Percentiles rank a stretch among this genome's conserved stretches.
These are phyloP conservation scores for Coniella vitis DNA, from an alignment of 2,329 filamentous ascomycete species.

Conservation along the genomic window DNA sequence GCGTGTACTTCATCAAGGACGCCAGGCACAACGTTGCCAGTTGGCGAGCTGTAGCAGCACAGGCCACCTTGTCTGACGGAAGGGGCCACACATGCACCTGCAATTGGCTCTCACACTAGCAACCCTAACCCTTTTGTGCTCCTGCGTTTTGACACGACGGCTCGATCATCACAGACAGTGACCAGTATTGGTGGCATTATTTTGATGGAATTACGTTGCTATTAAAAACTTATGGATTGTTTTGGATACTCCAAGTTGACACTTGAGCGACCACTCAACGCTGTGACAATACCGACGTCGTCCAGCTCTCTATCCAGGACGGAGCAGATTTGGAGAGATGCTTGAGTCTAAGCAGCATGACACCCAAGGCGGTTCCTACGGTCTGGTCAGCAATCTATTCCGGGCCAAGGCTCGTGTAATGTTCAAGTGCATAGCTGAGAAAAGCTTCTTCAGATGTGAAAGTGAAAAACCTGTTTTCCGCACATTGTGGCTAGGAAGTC, in stretches of 20 bases:
- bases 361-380: too few relatives aligned
- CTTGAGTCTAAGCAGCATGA: too few relatives aligned
- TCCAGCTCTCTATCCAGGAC: too few relatives aligned
- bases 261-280: too few relatives aligned
- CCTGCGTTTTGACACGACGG: not conserved
- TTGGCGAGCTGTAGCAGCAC: not conserved
- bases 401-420: not conserved
- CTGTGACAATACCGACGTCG: too few relatives aligned
- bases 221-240: too few relatives aligned
- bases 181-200: too few relatives aligned
- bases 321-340: too few relatives aligned
- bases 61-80: not conserved
- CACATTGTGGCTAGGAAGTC: conserved; percentile 5
- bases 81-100: not conserved
- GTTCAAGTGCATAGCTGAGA: too few relatives aligned
- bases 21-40: not conserved
- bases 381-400: not conserved
- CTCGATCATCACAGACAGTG: not conserved
- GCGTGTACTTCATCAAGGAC: conserved; percentile 4
- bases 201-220: too few relatives aligned
- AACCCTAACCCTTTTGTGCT: not conserved
- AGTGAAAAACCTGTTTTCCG: not conserved
- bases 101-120: not conserved
- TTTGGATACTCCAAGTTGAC: too few relatives aligned
- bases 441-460: not conserved